Evolutionary conservation across 106 monocot species (phyloP).

Genomic region (Allium cepa): DNA sequence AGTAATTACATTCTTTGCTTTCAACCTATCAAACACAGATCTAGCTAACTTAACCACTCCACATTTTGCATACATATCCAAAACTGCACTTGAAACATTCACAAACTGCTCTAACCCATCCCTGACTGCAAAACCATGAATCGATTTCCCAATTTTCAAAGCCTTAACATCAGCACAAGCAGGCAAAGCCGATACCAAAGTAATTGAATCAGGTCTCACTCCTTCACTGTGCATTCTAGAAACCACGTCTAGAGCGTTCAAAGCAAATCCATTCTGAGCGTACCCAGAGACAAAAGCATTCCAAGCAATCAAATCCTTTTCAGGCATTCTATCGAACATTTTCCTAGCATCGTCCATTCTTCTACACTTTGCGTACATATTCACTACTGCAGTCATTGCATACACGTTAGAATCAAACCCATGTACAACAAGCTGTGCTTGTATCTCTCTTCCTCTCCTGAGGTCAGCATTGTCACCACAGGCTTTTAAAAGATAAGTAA

Average conservation of each 20-base stretch:
- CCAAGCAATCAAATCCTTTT: conserved; percentile 67
- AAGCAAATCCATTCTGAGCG: conserved; percentile 39
- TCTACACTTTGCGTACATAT: conserved; percentile 72
- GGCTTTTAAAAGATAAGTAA: conserved; percentile 64
- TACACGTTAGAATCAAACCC: conserved; percentile 41
- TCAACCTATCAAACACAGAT: conserved; percentile 63
- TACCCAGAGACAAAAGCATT: conserved; percentile 63
- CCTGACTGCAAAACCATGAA: conserved; percentile 50
- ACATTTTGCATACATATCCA: conserved; percentile 69
- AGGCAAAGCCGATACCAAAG: conserved; percentile 52
- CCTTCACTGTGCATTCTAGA: conserved; percentile 29
- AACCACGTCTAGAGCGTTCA: conserved; percentile 44
- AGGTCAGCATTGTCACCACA: conserved; percentile 45
- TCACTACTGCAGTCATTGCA: conserved; percentile 54
- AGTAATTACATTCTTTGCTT: conserved; percentile 44
- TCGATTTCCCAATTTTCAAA: conserved; percentile 26
- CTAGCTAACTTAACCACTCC: conserved; percentile 29
- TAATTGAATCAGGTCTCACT: conserved; percentile 43
- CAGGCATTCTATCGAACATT: conserved; percentile 56
- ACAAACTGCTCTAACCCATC: conserved; percentile 39
- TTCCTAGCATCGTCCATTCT: conserved; percentile 28
- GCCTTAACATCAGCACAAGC: conserved; percentile 40
- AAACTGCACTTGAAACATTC: conserved; percentile 45
- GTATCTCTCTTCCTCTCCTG: conserved; percentile 41
- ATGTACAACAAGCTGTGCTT: conserved; percentile 37